Evolutionary conservation across 768 basidiomycete genomes (phyloP), one percentile per base, ranked within the genome.

Genomic region (Boletus insuetus): DNA sequence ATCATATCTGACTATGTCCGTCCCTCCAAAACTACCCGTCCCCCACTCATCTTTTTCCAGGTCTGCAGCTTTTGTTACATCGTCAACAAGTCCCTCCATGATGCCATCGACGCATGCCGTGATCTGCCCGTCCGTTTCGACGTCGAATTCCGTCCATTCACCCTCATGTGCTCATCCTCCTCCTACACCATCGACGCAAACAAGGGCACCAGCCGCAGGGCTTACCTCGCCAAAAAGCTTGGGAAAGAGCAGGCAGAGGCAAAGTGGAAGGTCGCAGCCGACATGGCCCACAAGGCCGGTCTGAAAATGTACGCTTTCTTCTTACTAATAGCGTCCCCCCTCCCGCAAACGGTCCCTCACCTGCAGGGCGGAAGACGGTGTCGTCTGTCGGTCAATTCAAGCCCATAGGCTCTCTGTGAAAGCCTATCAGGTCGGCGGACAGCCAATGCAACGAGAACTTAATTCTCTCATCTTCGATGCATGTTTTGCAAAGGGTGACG

Each of bases 341-440:
- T 19, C 46, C 13, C 39, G 17, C 26, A 26, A 34, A 56, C 40
- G 24, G 40, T 37, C 20, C 24, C 34, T 45, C 46, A 2, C 42
- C 22, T 29, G 2, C 31, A 80, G 78, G 51, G 58, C 63, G 8
- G 73, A 72, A 50, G 75, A 75, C 31, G 75, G 77, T 2, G 56
- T 64, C 20, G 57, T 81, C 16, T 69, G 72, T 31, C 74, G 72
- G 41, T 77, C 80, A 26, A 74, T 59, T 19, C 64, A 72, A 16
- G 74, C 74, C 3, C 80, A 82, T 56, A 69, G 81, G 29, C 70
- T 82, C 22, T 59, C 80, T 10, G 71, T 70, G 35, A 74, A 76
- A 46, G 78, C 79, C 11, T 77, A 73, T 53, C 65, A 74, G 54
- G 63, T 72, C 22, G 75, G 74, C 42, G 78, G 79, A 10, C 68